Evolutionary conservation across 441 rosid species (phyloP).

Genomic region (Eutrema salsugineum): DNA sequence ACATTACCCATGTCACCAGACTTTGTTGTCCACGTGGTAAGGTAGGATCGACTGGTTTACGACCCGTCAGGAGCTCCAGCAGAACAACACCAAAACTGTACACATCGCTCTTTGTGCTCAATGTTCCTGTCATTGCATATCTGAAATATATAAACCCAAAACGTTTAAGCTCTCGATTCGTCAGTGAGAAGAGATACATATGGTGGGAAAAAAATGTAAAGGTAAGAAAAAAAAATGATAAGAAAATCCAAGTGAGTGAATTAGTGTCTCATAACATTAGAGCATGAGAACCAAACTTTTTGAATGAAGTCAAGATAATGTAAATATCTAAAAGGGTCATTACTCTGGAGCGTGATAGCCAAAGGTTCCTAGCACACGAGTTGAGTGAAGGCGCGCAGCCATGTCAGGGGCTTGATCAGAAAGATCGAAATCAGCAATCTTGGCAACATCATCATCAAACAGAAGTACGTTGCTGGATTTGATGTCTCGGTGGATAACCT

Average conservation of each 20-base stretch:
- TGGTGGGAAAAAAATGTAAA: background rate
- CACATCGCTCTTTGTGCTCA: constrained; percentile 49
- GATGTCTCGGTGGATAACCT: constrained; percentile 39
- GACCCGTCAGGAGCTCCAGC: constrained; percentile 53
- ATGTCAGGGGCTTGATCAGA: constrained; percentile 47
- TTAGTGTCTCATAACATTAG: background rate
- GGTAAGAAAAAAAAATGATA: background rate
- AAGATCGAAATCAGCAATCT: constrained; percentile 48
- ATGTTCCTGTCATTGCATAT: constrained; percentile 50
- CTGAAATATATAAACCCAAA: constrained; percentile 17
- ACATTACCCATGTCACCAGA: constrained; percentile 55
- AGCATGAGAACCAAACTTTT: background rate
- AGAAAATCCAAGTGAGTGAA: background rate
- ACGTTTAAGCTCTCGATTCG: background rate
- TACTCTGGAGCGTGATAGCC: constrained; percentile 64
- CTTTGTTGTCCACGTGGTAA: constrained; percentile 56
- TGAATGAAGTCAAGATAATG: background rate
- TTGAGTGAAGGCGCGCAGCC: constrained; percentile 40
- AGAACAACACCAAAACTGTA: constrained; percentile 58
- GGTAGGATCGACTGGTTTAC: constrained; percentile 55
- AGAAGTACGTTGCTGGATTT: constrained; percentile 47
- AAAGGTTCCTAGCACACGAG: constrained; percentile 53
- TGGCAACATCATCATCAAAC: constrained; percentile 42
- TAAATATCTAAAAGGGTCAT: background rate
- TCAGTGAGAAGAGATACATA: background rate